Evolutionary conservation across 345 rosid species (phyloP).

Genomic region (Eucalyptus urophylla): DNA sequence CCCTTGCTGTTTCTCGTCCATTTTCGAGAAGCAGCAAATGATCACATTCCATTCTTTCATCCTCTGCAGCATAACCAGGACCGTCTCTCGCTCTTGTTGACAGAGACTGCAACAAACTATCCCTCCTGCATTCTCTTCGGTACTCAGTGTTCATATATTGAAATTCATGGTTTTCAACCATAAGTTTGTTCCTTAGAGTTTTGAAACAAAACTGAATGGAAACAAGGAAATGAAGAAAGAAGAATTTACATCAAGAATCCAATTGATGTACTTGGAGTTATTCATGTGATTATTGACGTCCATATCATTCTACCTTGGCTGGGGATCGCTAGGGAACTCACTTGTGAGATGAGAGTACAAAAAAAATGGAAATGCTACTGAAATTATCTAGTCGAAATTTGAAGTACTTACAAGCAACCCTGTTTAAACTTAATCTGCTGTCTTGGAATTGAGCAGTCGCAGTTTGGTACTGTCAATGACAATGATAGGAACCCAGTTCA

Average conservation of each 20-base stretch:
- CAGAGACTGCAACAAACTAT: slow-evolving; percentile 77
- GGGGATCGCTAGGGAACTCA: slow-evolving; percentile 35
- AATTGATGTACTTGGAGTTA: slow-evolving; percentile 83
- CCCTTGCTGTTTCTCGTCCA: slow-evolving; percentile 78
- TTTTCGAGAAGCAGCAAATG: slow-evolving; percentile 79
- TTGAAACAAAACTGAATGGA: background rate
- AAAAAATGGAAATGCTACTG: background rate
- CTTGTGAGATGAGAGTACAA: background rate
- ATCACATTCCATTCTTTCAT: slow-evolving; percentile 55
- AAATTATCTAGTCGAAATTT: background rate
- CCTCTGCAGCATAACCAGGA: slow-evolving; percentile 10
- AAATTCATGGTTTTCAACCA: slow-evolving; percentile 57
- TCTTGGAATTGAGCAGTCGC: slow-evolving; percentile 56
- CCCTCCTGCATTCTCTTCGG: slow-evolving; percentile 83
- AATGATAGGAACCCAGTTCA: slow-evolving; percentile 46
- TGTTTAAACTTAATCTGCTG: slow-evolving; percentile 55
- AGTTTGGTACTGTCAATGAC: slow-evolving; percentile 74
- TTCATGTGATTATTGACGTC: slow-evolving; percentile 90
- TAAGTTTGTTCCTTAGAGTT: background rate
- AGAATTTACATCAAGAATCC: slow-evolving; percentile 80
- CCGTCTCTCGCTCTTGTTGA: slow-evolving; percentile 35
- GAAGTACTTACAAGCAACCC: slow-evolving; percentile 67
- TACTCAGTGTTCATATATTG: slow-evolving; percentile 63
- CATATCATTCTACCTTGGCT: slow-evolving; percentile 90
- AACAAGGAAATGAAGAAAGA: background rate